phyloP scores from a whole-genome alignment of 805 yeast genomes.

The Cephaloascus albidus region DNA sequence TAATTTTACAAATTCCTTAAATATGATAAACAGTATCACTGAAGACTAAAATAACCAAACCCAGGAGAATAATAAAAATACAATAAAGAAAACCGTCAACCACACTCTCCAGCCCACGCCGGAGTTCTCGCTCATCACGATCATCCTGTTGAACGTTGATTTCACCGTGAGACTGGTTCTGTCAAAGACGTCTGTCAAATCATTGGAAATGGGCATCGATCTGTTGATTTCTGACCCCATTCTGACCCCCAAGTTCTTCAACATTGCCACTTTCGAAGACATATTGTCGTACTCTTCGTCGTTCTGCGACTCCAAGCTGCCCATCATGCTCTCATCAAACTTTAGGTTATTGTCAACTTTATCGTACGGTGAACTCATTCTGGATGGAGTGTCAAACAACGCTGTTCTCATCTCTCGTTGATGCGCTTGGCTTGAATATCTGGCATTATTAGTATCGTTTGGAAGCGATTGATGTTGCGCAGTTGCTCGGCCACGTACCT shows the following conservation, averaged over 20 bases:
- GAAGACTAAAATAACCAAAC: constrained; percentile 26
- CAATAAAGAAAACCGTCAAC: constrained; percentile 26
- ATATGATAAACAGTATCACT: too few species aligned
- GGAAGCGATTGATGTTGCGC: neutral
- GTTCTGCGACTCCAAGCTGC: constrained; percentile 33
- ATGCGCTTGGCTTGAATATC: constrained; percentile 14
- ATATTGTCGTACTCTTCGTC: constrained; percentile 29
- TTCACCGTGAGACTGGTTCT: constrained; percentile 28
- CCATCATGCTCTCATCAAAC: constrained; percentile 30
- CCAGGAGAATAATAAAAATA: constrained; percentile 28
- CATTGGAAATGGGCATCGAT: constrained; percentile 28
- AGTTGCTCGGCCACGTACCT: neutral
- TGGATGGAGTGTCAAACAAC: constrained; percentile 18
- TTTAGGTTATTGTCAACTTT: constrained; percentile 18
- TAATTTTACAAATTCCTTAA: too few species aligned
- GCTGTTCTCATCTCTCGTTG: constrained; percentile 34
- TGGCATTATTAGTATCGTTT: neutral
- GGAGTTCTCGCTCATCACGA: constrained; percentile 34
- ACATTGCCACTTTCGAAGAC: constrained; percentile 29
- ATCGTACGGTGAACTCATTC: constrained; percentile 31
- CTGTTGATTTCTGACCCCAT: constrained; percentile 36
- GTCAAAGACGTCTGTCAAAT: constrained; percentile 28
- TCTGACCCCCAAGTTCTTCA: constrained; percentile 28
- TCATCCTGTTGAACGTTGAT: constrained; percentile 32
- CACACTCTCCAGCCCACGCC: constrained; percentile 37